Conservation (phyloP, 176 grass and related monocot genomes). For the Oryza australiensis region DNA sequence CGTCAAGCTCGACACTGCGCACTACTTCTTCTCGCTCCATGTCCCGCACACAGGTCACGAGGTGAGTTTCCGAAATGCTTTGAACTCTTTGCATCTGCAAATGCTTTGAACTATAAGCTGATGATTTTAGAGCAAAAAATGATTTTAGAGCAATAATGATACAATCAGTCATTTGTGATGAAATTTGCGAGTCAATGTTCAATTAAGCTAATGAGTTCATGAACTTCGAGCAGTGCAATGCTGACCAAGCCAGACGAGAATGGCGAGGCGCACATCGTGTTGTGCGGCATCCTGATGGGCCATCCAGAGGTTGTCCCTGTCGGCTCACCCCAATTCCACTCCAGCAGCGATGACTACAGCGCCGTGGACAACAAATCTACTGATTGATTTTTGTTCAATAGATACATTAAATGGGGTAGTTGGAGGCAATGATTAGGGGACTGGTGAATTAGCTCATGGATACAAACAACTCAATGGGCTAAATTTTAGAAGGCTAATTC, state of each 20-base stretch:
- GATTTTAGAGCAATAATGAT: neutral
- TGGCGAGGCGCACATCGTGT: constrained; percentile 69
- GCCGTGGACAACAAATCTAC: constrained; percentile 71
- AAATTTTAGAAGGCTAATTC: too few species aligned
- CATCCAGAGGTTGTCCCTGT: constrained; percentile 49
- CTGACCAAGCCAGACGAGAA: constrained; percentile 53
- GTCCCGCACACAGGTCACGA: constrained; percentile 60
- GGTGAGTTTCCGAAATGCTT: constrained; percentile 42
- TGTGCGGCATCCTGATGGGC: constrained; percentile 81
- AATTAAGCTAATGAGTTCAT: neutral
- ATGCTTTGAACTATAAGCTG: neutral
- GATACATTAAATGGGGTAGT: too few species aligned
- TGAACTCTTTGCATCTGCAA: neutral
- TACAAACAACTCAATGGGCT: too few species aligned
- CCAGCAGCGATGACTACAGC: constrained; percentile 58
- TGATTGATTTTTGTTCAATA: too few species aligned
- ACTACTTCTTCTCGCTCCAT: constrained; percentile 94
- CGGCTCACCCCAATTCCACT: constrained; percentile 54
- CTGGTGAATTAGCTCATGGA: too few species aligned
- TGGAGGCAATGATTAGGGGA: too few species aligned
- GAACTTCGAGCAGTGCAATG: constrained; percentile 45
- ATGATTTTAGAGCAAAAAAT: too few species aligned
- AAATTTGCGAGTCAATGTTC: neutral
- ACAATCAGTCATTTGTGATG: neutral
- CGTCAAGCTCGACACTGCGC: constrained; percentile 86